These are phyloP conservation scores for Irpex sp. DNA, from an alignment of 1,284 basidiomycete genomes.

Conservation along the genomic window DNA sequence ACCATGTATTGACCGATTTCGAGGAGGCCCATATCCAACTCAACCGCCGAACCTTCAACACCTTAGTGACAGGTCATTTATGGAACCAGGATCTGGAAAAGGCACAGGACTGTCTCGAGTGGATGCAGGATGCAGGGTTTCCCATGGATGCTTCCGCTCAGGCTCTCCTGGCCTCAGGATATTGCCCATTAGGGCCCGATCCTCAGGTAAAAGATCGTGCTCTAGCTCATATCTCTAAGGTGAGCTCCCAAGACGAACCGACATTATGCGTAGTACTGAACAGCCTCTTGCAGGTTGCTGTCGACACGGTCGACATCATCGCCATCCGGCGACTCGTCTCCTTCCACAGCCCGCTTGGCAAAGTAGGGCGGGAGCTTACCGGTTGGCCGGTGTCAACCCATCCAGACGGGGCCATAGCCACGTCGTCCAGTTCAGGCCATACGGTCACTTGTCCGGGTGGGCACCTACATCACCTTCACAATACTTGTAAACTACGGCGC, in stretches of 20 bases:
- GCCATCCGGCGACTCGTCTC: conserved; percentile 44
- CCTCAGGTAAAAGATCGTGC: conserved; percentile 48
- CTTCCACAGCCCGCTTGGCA: conserved; percentile 32
- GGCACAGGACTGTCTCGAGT: conserved; percentile 46
- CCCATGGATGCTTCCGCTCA: conserved; percentile 54
- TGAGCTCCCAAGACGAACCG: conserved; percentile 40
- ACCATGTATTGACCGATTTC: conserved; percentile 48
- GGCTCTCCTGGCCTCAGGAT: conserved; percentile 51
- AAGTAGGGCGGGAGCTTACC: conserved; percentile 14
- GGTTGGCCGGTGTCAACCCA: conserved; percentile 31
- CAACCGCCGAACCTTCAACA: conserved; percentile 59
- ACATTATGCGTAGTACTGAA: conserved; percentile 44
- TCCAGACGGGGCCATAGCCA: conserved; percentile 25
- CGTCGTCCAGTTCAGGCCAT: conserved; percentile 2
- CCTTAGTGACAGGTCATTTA: conserved; percentile 61
- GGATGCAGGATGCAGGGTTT: conserved; percentile 56
- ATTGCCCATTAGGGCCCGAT: conserved; percentile 60
- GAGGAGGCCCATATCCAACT: conserved; percentile 40
- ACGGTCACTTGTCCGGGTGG: neutral
- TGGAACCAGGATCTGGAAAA: conserved; percentile 60
- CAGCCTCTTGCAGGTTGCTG: conserved; percentile 53
- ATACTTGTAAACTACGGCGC: conserved; percentile 60
- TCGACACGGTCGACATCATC: conserved; percentile 52
- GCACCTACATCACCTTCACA: conserved; percentile 50
- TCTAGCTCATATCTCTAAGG: conserved; percentile 40